Base-by-base conservation (phyloP, 441 rosid genomes). In the Kokia cookei region DNA sequence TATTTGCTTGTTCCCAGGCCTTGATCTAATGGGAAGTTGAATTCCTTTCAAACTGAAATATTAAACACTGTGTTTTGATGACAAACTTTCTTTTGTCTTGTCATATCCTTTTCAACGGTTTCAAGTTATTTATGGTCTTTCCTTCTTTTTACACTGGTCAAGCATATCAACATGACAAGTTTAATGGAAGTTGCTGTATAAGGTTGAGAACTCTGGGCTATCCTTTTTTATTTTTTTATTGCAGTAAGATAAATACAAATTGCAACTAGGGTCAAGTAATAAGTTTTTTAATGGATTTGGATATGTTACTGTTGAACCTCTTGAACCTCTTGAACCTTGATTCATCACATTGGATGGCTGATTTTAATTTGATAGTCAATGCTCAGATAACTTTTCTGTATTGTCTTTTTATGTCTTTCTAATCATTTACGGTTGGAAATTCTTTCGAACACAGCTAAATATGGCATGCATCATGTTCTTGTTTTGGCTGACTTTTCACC, bases 381-480 rank as follows among this genome's bases (percentile, higher is more conserved):
- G 2, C n/a, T n/a, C 15, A 48, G 2, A 0, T 24, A 51, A 17
- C 27, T 29, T 53, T 53, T 51, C 45, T 32, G 15, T 32, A 5
- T 29, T 32, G 27, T 68, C 24, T 48, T 68, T 68, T 10, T n/a
- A 32, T 27, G 5, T 68, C 26, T 15, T n/a, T 3, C 60, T 69
- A 17, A 53, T 51, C 22, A 14, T 51, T 37, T 51, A 40, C 9
- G 19, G 19, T 29, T 73, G 26, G 7, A 61, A 54, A 37, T 26
- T 54, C 65, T 14, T 81, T 10, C 62, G 72, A 79, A 76, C 83
- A 80, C 93, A 95, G 98, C 91, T 70, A 86, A 79, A 76, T 93
- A 88, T 83, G 97, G 98, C 55, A 89, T 95, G 6, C 87, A 77
- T 6, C 99, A 95, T 81, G 93, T 89, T 74, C 96, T 95, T 71